Conservation (phyloP, 83 land plant genomes). For the Picea abies region DNA sequence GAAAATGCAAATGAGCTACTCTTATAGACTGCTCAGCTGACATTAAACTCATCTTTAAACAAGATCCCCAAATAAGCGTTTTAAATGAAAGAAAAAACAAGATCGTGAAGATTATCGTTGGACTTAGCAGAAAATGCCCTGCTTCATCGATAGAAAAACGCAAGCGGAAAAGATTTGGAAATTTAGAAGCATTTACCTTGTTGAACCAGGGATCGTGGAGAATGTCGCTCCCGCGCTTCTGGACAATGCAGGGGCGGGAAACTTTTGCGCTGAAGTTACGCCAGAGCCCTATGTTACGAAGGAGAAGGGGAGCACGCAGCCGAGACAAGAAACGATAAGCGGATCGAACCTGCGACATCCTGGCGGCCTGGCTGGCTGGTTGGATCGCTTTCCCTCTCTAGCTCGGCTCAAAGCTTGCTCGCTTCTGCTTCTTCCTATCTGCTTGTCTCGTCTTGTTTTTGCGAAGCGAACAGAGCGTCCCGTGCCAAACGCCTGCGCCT, state of each 20-base stretch:
- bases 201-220: slow-evolving; percentile 99
- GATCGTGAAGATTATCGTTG: not conserved
- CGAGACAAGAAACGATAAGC: too few species aligned
- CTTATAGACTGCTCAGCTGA: too few species aligned
- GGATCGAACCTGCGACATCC: too few species aligned
- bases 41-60: not conserved
- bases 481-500: too few species aligned
- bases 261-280: slow-evolving; percentile 48
- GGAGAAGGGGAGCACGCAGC: too few species aligned
- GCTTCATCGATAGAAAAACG: not conserved
- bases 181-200: slow-evolving; percentile 49
- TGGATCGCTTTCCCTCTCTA: too few species aligned
- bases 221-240: slow-evolving; percentile 92
- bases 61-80: not conserved
- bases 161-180: not conserved
- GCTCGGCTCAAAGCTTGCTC: too few species aligned
- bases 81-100: not conserved
- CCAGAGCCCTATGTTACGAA: slow-evolving; percentile 11
- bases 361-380: too few species aligned
- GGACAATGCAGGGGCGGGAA: slow-evolving; percentile 80
- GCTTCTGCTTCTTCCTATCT: too few species aligned
- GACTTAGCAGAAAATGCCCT: not conserved
- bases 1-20: too few species aligned
- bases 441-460: too few species aligned
- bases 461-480: too few species aligned